Evolutionary conservation across 2,329 filamentous ascomycete species (phyloP).

Genomic region (Elsinoe arachidis): DNA sequence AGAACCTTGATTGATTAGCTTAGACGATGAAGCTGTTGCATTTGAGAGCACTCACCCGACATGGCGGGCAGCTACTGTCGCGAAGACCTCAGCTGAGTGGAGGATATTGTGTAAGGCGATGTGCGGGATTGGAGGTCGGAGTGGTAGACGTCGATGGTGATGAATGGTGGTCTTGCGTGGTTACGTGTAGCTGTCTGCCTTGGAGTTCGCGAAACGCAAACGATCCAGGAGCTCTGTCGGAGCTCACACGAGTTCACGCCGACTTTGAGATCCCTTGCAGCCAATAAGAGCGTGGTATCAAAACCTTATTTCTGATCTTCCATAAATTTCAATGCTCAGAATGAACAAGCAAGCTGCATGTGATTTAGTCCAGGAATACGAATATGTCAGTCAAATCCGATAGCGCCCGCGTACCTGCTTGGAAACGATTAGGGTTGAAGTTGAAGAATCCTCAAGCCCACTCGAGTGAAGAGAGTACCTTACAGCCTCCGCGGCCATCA

Average conservation of each 20-base stretch:
- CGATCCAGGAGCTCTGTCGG: neutral
- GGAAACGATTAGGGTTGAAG: constrained; percentile 53
- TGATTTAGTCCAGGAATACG: neutral
- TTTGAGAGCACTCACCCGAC: constrained; percentile 30
- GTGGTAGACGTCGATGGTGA: neutral
- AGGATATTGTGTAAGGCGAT: neutral
- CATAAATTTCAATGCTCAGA: constrained; percentile 6
- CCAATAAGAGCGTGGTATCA: neutral
- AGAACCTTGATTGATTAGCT: constrained; percentile 48
- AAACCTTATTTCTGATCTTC: constrained; percentile 1
- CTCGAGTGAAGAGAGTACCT: neutral
- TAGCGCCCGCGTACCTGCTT: constrained; percentile 41
- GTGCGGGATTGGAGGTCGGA: too few relatives aligned
- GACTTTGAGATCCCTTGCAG: neutral
- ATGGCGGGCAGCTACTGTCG: constrained; percentile 24
- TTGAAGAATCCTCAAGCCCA: constrained; percentile 43
- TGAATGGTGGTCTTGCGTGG: neutral
- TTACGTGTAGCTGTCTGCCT: constrained; percentile 12
- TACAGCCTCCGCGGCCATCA: neutral
- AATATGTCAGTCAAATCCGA: neutral
- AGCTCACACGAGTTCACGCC: neutral
- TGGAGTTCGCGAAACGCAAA: neutral
- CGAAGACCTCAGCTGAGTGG: neutral
- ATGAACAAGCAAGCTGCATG: neutral
- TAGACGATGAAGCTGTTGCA: constrained; percentile 10